A percentile compares a stretch with the other conserved stretches of the same genome.
These are phyloP conservation scores for Gastrodia elata DNA, from an alignment of 106 monocot genomes.

Conservation along the genomic window DNA sequence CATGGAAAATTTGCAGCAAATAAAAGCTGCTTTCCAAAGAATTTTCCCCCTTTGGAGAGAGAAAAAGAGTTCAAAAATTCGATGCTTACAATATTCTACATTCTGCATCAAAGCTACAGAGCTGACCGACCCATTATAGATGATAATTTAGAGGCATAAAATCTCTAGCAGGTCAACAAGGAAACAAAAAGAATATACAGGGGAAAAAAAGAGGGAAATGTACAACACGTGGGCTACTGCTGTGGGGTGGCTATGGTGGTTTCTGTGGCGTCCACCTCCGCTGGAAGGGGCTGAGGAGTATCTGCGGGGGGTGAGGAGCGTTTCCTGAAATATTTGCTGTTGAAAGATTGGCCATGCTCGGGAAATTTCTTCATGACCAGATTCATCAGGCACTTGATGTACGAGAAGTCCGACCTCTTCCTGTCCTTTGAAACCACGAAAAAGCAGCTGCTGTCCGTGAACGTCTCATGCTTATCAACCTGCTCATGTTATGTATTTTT, in stretches of 20 bases:
- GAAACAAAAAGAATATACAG: slow-evolving; percentile 4
- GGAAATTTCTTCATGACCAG: slow-evolving; percentile 41
- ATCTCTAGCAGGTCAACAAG: not conserved
- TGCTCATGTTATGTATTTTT: too few relatives aligned
- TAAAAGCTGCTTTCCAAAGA: not conserved
- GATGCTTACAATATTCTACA: not conserved
- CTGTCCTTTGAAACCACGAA: slow-evolving; percentile 60
- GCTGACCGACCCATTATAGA: not conserved
- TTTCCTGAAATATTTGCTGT: slow-evolving; percentile 9
- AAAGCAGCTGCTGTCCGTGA: slow-evolving; percentile 51
- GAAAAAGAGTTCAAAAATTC: not conserved
- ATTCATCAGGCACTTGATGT: slow-evolving; percentile 72
- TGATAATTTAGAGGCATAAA: not conserved
- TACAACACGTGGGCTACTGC: not conserved
- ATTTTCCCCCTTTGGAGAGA: not conserved
- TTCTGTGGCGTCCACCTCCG: too few relatives aligned
- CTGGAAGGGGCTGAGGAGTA: not conserved
- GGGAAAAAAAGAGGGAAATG: not conserved
- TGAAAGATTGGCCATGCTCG: slow-evolving; percentile 46
- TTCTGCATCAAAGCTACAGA: not conserved
- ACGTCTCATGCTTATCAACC: slow-evolving; percentile 55
- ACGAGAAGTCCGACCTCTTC: slow-evolving; percentile 56
- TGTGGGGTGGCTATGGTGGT: not conserved
- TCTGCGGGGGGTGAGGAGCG: not conserved
- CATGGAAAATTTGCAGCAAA: not conserved